A percentile compares a stretch with the other conserved stretches of the same genome.
Evolutionary conservation across 192 early-diverging fungal genomes (phyloP).

Genomic region (Coemansia sp.): DNA sequence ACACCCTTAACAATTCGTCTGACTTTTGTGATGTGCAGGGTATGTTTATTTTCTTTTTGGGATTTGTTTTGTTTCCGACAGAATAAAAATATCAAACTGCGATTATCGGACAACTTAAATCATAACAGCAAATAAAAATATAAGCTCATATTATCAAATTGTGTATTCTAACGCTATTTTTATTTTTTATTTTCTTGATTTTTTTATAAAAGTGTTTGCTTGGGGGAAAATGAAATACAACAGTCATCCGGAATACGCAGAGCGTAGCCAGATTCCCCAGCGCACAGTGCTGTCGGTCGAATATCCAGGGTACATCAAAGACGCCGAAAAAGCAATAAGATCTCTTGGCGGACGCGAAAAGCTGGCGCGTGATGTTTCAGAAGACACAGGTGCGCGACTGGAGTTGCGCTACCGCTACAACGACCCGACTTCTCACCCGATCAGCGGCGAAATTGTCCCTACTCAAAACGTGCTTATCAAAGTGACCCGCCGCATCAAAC

Average conservation of each 20-base stretch:
- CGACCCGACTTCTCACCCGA: slow-evolving; percentile 49
- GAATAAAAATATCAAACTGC: background rate
- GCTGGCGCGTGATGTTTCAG: slow-evolving; percentile 24
- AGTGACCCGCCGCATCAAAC: slow-evolving; percentile 38
- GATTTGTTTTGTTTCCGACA: background rate
- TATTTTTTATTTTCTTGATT: background rate
- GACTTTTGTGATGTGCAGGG: background rate
- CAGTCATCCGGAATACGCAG: slow-evolving; percentile 11
- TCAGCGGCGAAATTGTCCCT: slow-evolving; percentile 40
- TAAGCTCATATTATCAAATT: no score
- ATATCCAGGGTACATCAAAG: slow-evolving; percentile 49
- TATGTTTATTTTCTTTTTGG: background rate
- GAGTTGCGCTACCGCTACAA: slow-evolving; percentile 52
- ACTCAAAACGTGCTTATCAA: slow-evolving; percentile 49
- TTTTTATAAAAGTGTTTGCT: no score
- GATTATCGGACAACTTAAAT: background rate
- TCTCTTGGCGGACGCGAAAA: slow-evolving; percentile 47
- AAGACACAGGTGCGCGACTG: slow-evolving; percentile 31
- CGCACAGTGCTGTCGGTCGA: slow-evolving; percentile 39
- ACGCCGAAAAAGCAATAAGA: slow-evolving; percentile 33
- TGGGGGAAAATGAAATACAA: background rate
- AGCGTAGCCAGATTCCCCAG: slow-evolving; percentile 27
- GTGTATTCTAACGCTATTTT: background rate
- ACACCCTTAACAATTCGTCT: background rate
- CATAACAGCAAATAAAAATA: background rate